Conservation (phyloP, 345 rosid species). For the Syzygium grande region DNA sequence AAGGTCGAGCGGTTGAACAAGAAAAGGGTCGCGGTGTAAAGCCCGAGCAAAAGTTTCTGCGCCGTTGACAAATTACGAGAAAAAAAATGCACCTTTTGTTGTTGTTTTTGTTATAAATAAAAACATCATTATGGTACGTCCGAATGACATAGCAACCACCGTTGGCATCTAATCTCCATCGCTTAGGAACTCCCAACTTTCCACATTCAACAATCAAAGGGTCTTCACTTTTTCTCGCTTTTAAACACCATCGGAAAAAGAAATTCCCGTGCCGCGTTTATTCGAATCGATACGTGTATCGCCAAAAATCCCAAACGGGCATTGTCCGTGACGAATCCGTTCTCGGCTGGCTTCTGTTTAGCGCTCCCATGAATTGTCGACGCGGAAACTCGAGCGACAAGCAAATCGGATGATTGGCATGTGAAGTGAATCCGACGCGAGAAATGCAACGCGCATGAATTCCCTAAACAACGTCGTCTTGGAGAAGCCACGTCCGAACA, state of each 20-base stretch:
- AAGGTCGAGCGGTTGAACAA: not conserved
- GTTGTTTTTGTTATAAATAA: not conserved
- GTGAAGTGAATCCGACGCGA: too few species aligned
- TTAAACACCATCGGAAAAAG: not conserved
- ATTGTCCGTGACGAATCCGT: rapidly evolving
- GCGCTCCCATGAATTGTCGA: not conserved
- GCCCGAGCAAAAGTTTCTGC: not conserved
- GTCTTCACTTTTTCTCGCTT: too few species aligned
- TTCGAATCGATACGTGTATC: too few species aligned
- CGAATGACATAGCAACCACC: not conserved
- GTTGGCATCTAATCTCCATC: not conserved
- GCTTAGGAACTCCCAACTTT: not conserved
- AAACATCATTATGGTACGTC: not conserved
- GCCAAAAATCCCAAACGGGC: not conserved
- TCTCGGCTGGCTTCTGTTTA: rapidly evolving
- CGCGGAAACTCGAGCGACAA: rapidly evolving
- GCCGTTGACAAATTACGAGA: not conserved
- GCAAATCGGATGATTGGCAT: not conserved
- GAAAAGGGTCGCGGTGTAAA: not conserved
- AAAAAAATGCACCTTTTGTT: not conserved
- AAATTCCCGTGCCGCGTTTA: not conserved
- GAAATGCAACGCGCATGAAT: not conserved
- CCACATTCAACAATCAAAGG: not conserved
- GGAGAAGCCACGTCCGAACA: not conserved
- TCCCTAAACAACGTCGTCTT: rapidly evolving